These are phyloP conservation scores for Geoglossum cookeanum DNA, from an alignment of 2,329 filamentous ascomycete genomes.

Conservation along the genomic window DNA sequence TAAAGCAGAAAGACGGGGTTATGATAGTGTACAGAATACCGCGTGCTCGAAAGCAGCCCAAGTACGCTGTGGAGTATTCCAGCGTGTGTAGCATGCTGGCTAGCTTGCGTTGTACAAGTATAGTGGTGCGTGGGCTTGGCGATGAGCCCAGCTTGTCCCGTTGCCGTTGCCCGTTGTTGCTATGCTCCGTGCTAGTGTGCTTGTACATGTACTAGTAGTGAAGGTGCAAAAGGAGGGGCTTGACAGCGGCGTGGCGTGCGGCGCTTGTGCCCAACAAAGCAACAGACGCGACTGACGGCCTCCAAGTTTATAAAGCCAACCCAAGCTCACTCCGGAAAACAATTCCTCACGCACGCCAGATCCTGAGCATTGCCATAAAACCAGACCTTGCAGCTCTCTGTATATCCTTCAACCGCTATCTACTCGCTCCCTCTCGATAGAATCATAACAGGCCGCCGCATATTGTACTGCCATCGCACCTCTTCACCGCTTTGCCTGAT, in stretches of 20 bases:
- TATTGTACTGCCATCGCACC: neutral
- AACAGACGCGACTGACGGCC: neutral
- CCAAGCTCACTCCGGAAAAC: neutral
- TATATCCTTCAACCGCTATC: neutral
- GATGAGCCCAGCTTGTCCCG: too few species aligned
- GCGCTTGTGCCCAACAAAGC: neutral
- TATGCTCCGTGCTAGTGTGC: neutral
- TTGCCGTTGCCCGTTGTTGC: too few species aligned
- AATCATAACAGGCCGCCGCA: neutral
- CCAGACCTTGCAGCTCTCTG: neutral
- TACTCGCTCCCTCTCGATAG: neutral
- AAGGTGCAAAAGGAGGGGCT: neutral
- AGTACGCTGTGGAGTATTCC: too few species aligned
- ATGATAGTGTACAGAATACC: too few species aligned
- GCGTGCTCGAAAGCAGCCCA: too few species aligned
- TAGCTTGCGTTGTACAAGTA: too few species aligned
- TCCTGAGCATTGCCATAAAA: neutral
- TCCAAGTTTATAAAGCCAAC: constrained; percentile 1
- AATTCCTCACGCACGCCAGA: neutral
- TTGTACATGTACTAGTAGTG: neutral
- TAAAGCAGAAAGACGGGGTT: too few species aligned
- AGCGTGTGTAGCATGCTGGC: too few species aligned
- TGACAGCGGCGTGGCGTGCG: neutral
- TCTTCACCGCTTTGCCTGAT: neutral
- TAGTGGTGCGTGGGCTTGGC: too few species aligned